Percentiles rank a stretch among this genome's conserved stretches.
Conservation (phyloP, 352 stramenopile genomes). For the Blastocystis sp. region DNA sequence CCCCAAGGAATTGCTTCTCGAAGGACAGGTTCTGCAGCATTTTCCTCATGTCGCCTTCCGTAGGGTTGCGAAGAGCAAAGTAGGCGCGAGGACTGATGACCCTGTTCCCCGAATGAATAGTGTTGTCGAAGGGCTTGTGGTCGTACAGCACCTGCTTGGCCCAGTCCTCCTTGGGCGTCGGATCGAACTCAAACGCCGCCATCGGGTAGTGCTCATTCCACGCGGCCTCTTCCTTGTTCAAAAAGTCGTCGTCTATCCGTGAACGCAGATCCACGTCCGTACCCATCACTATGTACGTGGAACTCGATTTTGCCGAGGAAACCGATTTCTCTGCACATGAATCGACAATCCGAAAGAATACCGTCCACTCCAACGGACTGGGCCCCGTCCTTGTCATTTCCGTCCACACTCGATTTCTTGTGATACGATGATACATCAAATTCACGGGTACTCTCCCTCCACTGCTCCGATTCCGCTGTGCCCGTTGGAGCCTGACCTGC, state of each 20-base stretch:
- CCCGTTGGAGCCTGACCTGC: neutral
- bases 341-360: neutral
- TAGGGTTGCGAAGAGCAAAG: slow-evolving; percentile 7
- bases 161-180: slow-evolving; percentile 37
- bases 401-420: neutral
- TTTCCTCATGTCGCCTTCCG: neutral
- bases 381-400: neutral
- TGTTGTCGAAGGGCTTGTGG: slow-evolving; percentile 39
- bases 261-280: neutral
- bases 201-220: slow-evolving; percentile 16
- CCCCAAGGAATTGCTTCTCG: slow-evolving; percentile 15
- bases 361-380: neutral
- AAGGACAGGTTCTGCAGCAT: slow-evolving; percentile 13
- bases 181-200: slow-evolving; percentile 41
- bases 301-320: neutral
- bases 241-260: slow-evolving; percentile 21
- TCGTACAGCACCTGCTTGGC: slow-evolving; percentile 51
- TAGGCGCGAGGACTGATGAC: slow-evolving; percentile 2
- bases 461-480: neutral
- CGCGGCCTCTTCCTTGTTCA: neutral
- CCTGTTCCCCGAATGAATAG: slow-evolving; percentile 3
- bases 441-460: neutral
- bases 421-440: neutral
- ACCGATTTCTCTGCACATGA: neutral
- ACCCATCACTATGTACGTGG: neutral